Base-by-base conservation (phyloP, 2,329 filamentous ascomycete genomes). In the Alternaria sp. region DNA sequence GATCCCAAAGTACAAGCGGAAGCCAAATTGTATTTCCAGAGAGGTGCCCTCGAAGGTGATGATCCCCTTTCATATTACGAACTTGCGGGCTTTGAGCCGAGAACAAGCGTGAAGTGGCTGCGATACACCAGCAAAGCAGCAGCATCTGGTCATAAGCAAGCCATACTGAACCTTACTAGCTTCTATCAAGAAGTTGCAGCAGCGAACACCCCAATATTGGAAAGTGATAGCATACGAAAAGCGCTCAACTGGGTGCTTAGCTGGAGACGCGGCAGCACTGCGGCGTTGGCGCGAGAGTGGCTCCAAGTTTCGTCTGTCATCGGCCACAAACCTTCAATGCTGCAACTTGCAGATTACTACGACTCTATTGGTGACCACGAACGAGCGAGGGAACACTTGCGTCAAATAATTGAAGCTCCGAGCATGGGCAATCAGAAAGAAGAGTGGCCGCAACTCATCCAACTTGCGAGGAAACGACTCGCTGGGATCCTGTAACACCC, bases 111-210 rank as follows among this genome's bases (percentile, higher is more conserved):
- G 31, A 65, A 72, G 3, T 82, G 81, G 80, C 67, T 82, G 8
- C 75, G 75, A 56, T 77, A 78, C 60, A 78, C 78, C 51, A 81
- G 72, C 33, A 82, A 82, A 71, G 80, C 80, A 2, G 81, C 80
- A 3, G 74, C 77, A 10, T 76, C 76, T 5, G 75, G 77, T 1
- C 74, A 80, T 49, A 56, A 67, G 6, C 72, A 74, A 52, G 79
- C 80, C 8, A 75, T 73, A 28, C 71, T 75, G 34, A 58, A 73
- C 10, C 67, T 83, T 9, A 79, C 68, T 2, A 58, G 68, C 17
- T 82, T 79, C 65, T 82, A 82, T 58, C 73, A 68, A 3, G 61
- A 74, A 26, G 73, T 75, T 56, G 77, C 77, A 56, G 28, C 39
- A 5, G 41, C 58, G 3, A 59, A 64, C 1, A 53, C 63, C 9